These are phyloP conservation scores for Neonothopanus nambi DNA, from an alignment of 1,284 basidiomycete genomes.

Conservation along the genomic window DNA sequence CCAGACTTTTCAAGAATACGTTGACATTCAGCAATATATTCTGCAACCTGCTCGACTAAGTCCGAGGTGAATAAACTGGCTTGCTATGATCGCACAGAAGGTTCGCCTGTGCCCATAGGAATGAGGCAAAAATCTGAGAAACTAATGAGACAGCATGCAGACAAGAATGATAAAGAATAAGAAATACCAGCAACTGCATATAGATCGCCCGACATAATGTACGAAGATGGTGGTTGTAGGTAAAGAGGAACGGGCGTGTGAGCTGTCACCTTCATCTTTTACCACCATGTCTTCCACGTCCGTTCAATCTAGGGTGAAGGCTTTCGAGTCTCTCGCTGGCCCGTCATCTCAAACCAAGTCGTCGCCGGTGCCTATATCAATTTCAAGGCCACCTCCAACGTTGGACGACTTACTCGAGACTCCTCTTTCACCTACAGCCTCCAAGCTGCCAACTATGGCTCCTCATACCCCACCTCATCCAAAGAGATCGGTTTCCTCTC, in stretches of 20 bases:
- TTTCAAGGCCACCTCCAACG: neutral
- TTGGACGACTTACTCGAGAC: conserved; percentile 39
- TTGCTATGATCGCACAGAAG: conserved; percentile 51
- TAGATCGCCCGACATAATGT: conserved; percentile 48
- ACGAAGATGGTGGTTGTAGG: conserved; percentile 11
- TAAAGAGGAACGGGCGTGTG: conserved; percentile 11
- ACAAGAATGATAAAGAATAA: conserved; percentile 5
- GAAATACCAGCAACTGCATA: conserved; percentile 64
- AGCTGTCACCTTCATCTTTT: conserved; percentile 10
- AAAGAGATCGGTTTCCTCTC: conserved; percentile 32
- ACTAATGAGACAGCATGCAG: conserved; percentile 2
- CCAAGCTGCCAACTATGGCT: conserved; percentile 32
- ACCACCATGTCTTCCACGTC: neutral
- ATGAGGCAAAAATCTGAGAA: conserved; percentile 80
- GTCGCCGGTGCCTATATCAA: neutral
- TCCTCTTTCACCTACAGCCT: conserved; percentile 48
- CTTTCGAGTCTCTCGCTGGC: conserved; percentile 5
- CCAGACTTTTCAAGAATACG: conserved; percentile 80
- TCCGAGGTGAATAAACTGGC: too few relatives aligned
- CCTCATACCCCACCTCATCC: conserved; percentile 29
- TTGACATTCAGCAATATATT: conserved; percentile 78
- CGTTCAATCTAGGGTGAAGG: conserved; percentile 4
- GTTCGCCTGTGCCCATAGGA: conserved; percentile 72
- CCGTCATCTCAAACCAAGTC: neutral
- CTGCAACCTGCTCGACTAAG: conserved; percentile 50